Evolutionary conservation across 129 eudicot genomes (phyloP).

Genomic region (Arctium minus): DNA sequence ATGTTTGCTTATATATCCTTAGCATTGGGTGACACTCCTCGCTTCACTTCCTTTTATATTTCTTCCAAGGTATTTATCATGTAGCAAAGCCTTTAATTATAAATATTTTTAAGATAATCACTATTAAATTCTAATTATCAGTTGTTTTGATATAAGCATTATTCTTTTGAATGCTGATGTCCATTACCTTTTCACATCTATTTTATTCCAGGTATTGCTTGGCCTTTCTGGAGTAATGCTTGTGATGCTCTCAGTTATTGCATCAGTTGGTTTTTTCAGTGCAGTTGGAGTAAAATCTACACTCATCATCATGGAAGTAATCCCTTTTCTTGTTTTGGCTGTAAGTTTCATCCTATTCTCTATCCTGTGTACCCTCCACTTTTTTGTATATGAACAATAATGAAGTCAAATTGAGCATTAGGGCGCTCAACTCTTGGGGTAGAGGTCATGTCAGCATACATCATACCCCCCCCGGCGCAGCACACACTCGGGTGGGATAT

Average conservation of each 20-base stretch:
- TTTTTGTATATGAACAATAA: background rate
- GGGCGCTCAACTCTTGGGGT: background rate
- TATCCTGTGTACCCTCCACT: background rate
- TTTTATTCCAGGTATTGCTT: slow-evolving; percentile 72
- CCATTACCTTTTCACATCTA: background rate
- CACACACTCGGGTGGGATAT: background rate
- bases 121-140: background rate
- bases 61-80: slow-evolving; percentile 78
- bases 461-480: background rate
- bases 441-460: background rate
- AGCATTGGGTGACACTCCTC: slow-evolving; percentile 93
- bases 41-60: slow-evolving; percentile 68
- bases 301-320: slow-evolving; percentile 99
- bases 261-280: slow-evolving; percentile 97
- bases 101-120: background rate
- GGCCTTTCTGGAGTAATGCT: slow-evolving; percentile 94
- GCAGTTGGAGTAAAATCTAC: slow-evolving; percentile 96
- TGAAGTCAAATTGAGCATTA: background rate
- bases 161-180: background rate
- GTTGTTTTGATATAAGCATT: background rate
- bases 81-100: background rate
- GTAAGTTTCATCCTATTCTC: slow-evolving; percentile 48
- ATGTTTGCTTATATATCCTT: slow-evolving; percentile 99
- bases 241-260: slow-evolving; percentile 95
- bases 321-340: slow-evolving; percentile 98